Conservation (phyloP, 2,329 filamentous ascomycete species). For the Xylariaceae sp. region DNA sequence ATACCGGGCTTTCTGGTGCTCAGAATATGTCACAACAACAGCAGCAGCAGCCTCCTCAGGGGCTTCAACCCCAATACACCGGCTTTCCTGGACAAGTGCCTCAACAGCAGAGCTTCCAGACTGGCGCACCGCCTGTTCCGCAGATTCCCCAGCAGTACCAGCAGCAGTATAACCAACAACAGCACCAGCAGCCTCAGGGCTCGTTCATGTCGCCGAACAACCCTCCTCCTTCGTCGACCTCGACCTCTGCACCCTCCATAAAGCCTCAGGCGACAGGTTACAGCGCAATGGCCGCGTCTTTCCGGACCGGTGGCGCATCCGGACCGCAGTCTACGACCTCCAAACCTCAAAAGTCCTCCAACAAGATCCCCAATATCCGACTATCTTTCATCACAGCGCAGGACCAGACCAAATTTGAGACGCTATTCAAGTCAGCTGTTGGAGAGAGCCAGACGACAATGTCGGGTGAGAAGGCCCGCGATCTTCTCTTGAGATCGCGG, state of each 20-base stretch:
- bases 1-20: conserved; percentile 63
- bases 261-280: conserved; percentile 72
- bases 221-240: conserved; percentile 51
- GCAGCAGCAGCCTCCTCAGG: conserved; percentile 49
- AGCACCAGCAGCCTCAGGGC: conserved; percentile 53
- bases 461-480: conserved; percentile 89
- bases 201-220: conserved; percentile 56
- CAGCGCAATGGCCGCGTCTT: conserved; percentile 70
- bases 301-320: conserved; percentile 57
- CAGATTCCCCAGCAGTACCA: conserved; percentile 66
- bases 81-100: conserved; percentile 50
- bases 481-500: conserved; percentile 86
- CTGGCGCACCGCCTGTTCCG: conserved; percentile 64
- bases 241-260: conserved; percentile 59
- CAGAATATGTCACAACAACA: conserved; percentile 52
- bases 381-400: conserved; percentile 94
- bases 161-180: conserved; percentile 63
- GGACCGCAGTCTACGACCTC: conserved; percentile 49
- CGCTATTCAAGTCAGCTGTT: conserved; percentile 93
- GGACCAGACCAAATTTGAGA: conserved; percentile 97
- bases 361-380: conserved; percentile 90
- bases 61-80: conserved; percentile 55
- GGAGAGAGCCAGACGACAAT: conserved; percentile 83
- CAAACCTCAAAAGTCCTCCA: conserved; percentile 57
- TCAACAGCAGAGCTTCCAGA: conserved; percentile 66